A percentile compares a stretch with the other conserved stretches of the same genome.
Conservation (phyloP, 495 filamentous ascomycete genomes). For the Penicillium verhagenii region DNA sequence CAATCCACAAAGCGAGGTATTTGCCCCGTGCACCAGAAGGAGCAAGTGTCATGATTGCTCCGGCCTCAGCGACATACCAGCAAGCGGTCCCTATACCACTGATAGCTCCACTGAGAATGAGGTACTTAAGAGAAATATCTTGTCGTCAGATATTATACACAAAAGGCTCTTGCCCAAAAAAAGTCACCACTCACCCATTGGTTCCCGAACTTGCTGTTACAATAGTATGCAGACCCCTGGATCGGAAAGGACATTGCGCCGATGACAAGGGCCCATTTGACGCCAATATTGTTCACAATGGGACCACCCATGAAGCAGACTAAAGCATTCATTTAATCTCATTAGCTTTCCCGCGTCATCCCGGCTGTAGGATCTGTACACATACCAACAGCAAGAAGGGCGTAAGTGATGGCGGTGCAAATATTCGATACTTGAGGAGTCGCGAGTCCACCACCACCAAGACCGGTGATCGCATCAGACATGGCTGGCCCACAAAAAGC, state of each 20-base stretch:
- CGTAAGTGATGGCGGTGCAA: slow-evolving; percentile 26
- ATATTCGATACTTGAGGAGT: slow-evolving; percentile 29
- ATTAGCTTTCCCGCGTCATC: no score
- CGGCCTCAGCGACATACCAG: slow-evolving; percentile 34
- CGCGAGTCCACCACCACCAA: slow-evolving; percentile 33
- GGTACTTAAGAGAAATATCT: no score
- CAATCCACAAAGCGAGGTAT: slow-evolving; percentile 33
- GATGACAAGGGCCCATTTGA: slow-evolving; percentile 32
- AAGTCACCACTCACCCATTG: slow-evolving; percentile 23
- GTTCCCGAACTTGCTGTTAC: slow-evolving; percentile 34
- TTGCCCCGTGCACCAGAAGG: slow-evolving; percentile 33
- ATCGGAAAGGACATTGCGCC: slow-evolving; percentile 33
- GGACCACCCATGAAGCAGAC: slow-evolving; percentile 26
- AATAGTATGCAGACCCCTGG: slow-evolving; percentile 32
- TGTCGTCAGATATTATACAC: no score
- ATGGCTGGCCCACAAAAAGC: slow-evolving; percentile 21
- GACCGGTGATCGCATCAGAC: slow-evolving; percentile 31
- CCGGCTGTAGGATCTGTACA: background rate
- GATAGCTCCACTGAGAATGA: slow-evolving; percentile 32
- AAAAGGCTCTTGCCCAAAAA: no score
- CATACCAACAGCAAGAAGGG: slow-evolving; percentile 26
- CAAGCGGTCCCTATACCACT: slow-evolving; percentile 30
- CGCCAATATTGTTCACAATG: slow-evolving; percentile 32
- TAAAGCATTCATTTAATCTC: slow-evolving; percentile 12
- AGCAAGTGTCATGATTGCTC: slow-evolving; percentile 31